Conservation (phyloP, 176 grass and related monocot genomes). For the Guadua angustifolia region DNA sequence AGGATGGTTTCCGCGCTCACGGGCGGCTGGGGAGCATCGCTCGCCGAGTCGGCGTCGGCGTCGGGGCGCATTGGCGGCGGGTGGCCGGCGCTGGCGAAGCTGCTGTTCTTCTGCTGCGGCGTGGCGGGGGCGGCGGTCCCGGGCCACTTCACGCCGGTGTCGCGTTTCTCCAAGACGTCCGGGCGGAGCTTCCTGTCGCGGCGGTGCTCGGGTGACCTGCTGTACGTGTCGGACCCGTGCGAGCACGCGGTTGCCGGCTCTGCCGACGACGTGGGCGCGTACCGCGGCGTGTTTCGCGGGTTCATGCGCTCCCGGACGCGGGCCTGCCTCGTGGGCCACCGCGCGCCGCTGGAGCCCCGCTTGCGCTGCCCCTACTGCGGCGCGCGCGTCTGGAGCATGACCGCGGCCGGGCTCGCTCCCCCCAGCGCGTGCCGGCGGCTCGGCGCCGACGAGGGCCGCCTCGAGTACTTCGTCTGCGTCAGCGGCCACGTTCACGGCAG, state of each 20-base stretch:
- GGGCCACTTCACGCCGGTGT: slow-evolving; percentile 58
- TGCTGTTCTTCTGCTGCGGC: slow-evolving; percentile 78
- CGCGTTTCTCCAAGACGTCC: slow-evolving; percentile 86
- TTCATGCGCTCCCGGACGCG: slow-evolving; percentile 77
- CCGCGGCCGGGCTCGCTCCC: slow-evolving; percentile 62
- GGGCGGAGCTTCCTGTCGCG: slow-evolving; percentile 65
- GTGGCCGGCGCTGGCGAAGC: slow-evolving; percentile 74
- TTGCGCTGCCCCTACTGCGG: slow-evolving; percentile 80
- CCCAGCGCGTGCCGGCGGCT: slow-evolving; percentile 60
- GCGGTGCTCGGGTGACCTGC: slow-evolving; percentile 65
- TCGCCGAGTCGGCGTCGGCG: neutral
- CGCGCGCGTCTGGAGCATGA: slow-evolving; percentile 83
- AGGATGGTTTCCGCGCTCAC: slow-evolving; percentile 65
- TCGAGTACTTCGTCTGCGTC: slow-evolving; percentile 94
- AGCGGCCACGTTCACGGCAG: slow-evolving; percentile 80
- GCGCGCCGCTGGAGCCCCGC: slow-evolving; percentile 54
- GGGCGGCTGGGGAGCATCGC: neutral
- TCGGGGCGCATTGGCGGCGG: slow-evolving; percentile 56
- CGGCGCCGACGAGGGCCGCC: slow-evolving; percentile 47
- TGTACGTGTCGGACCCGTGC: slow-evolving; percentile 84
- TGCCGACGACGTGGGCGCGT: slow-evolving; percentile 56
- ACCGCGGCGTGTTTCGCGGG: slow-evolving; percentile 72
- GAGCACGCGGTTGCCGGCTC: slow-evolving; percentile 50
- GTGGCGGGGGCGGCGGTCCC: neutral
- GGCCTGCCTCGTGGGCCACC: slow-evolving; percentile 56